Percentiles rank a stretch among this genome's conserved stretches.
phyloP scores from a whole-genome alignment of 805 yeast species.

The Yamadazyma sp. region DNA sequence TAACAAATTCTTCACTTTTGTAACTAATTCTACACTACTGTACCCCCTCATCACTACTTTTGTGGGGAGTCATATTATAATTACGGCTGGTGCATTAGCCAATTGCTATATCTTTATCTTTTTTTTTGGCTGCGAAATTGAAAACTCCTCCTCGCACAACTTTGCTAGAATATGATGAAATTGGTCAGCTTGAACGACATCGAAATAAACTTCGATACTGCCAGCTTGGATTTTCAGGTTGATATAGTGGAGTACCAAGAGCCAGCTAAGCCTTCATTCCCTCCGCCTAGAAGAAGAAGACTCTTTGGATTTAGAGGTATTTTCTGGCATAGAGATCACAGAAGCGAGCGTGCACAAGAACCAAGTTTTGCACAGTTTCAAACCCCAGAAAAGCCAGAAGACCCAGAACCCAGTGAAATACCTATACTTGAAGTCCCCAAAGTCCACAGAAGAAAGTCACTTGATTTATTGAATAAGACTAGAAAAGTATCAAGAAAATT shows the following conservation, averaged over 20 bases:
- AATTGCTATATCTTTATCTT: not conserved
- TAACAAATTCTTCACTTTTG: too few relatives aligned
- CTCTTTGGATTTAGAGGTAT: slow-evolving; percentile 1
- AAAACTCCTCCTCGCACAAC: slow-evolving; percentile 3
- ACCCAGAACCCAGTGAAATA: not conserved
- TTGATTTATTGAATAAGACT: not conserved
- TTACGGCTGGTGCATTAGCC: too few relatives aligned
- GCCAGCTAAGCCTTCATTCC: not conserved
- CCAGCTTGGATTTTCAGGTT: slow-evolving; percentile 8
- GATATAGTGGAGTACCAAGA: not conserved
- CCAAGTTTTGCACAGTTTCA: not conserved
- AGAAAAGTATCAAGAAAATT: not conserved
- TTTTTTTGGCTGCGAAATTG: slow-evolving; percentile 10
- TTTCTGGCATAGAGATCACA: slow-evolving; percentile 2
- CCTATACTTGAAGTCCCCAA: not conserved
- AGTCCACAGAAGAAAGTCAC: slow-evolving; percentile 1
- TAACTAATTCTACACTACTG: too few relatives aligned
- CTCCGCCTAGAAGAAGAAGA: not conserved
- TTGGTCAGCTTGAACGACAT: not conserved
- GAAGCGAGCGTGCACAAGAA: slow-evolving; percentile 1
- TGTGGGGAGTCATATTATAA: too few relatives aligned
- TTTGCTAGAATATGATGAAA: slow-evolving; percentile 7
- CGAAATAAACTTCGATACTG: slow-evolving; percentile 8
- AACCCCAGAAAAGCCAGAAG: not conserved
- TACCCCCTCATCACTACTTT: too few relatives aligned